Evolutionary conservation across 1,284 basidiomycete genomes (phyloP).

Genomic region (Trametes sp.): DNA sequence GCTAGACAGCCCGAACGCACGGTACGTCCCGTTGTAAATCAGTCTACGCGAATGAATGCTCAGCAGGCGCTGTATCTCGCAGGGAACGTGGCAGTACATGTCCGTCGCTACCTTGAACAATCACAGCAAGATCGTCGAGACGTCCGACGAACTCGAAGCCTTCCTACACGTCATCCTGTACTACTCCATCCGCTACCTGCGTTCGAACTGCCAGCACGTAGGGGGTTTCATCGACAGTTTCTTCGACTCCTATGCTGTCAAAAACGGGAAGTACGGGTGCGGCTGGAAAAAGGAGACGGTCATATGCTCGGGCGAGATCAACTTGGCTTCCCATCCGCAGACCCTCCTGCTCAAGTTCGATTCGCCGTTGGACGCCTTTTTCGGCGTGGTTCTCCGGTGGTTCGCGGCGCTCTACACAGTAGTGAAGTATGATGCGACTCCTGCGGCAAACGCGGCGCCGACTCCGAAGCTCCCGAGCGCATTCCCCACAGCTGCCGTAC

Average conservation of each 20-base stretch:
- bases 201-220: neutral
- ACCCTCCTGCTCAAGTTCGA: neutral
- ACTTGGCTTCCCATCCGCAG: neutral
- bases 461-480: too few species aligned
- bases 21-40: neutral
- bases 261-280: neutral
- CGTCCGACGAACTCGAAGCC: conserved; percentile 24
- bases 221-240: conserved; percentile 11
- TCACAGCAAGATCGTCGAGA: conserved; percentile 2
- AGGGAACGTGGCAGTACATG: conserved; percentile 28
- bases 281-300: neutral
- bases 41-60: neutral
- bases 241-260: conserved; percentile 14
- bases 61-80: neutral
- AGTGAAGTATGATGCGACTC: neutral
- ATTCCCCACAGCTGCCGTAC: too few species aligned
- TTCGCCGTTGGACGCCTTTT: conserved; percentile 3
- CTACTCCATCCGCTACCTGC: conserved; percentile 17
- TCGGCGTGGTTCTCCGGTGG: conserved; percentile 1
- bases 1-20: conserved; percentile 16
- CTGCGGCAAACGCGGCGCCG: neutral
- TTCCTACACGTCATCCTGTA: conserved; percentile 25
- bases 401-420: conserved; percentile 17
- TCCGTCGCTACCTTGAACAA: conserved; percentile 10
- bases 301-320: neutral